Percentiles rank a stretch among this genome's conserved stretches.
Evolutionary conservation across 192 early-diverging fungal species (phyloP).

Genomic region (Backusella mclennaniae): DNA sequence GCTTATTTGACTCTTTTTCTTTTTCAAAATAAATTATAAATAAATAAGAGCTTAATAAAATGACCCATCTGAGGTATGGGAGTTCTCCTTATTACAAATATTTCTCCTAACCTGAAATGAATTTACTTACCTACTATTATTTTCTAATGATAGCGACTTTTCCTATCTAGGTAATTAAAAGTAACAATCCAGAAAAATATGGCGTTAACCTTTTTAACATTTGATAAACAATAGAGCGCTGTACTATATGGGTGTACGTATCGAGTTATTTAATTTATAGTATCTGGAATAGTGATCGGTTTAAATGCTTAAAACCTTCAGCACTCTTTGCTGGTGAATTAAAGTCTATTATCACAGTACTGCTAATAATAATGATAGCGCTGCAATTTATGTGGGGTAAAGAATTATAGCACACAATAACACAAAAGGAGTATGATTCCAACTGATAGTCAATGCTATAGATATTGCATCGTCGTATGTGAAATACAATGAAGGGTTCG

Average conservation of each 20-base stretch:
- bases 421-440: not conserved
- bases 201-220: not conserved
- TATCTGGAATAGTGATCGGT: constrained; percentile 18
- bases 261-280: constrained; percentile 18
- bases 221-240: constrained; percentile 5
- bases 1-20: not conserved
- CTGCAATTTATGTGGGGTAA: constrained; percentile 30
- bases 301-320: constrained; percentile 21
- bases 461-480: constrained; percentile 30
- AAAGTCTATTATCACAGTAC: constrained; percentile 32
- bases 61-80: constrained; percentile 15
- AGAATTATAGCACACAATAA: not conserved
- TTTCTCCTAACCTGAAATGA: not conserved
- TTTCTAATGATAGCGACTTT: constrained; percentile 19
- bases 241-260: constrained; percentile 16
- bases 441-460: not conserved
- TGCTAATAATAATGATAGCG: constrained; percentile 29
- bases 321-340: constrained; percentile 23
- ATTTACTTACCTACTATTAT: not conserved
- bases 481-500: constrained; percentile 32
- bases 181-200: not conserved
- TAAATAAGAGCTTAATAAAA: not conserved
- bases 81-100: not conserved
- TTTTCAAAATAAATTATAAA: not conserved
- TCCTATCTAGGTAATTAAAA: constrained; percentile 26